These are phyloP conservation scores for Funneliformis mosseae DNA, from an alignment of 192 early-diverging fungal species.

Conservation along the genomic window DNA sequence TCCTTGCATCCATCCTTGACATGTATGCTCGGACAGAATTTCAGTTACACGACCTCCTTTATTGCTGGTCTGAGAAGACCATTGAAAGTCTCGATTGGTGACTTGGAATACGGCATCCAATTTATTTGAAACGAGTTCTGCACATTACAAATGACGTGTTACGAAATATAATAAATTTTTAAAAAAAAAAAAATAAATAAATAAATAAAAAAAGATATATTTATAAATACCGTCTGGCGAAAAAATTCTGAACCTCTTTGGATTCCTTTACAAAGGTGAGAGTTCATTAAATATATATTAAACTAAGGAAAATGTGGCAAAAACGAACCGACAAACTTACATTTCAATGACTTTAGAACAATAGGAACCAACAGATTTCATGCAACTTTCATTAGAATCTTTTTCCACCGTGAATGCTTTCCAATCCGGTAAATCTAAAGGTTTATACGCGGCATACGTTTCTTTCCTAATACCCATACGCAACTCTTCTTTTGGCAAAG, in stretches of 20 bases:
- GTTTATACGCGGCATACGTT: conserved; percentile 41
- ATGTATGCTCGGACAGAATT: conserved; percentile 49
- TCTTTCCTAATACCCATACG: conserved; percentile 45
- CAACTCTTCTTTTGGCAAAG: conserved; percentile 37
- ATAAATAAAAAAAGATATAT: not conserved
- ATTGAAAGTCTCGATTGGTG: conserved; percentile 47
- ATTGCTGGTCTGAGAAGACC: conserved; percentile 36
- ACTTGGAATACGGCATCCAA: conserved; percentile 40
- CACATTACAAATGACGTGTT: not conserved
- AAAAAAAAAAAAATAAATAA: no score
- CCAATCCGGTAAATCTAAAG: conserved; percentile 40
- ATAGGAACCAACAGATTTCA: not conserved
- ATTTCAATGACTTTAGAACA: not conserved
- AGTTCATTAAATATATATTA: not conserved
- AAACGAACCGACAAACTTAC: not conserved
- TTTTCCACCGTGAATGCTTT: conserved; percentile 29
- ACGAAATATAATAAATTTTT: no score
- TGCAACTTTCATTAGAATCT: conserved; percentile 25
- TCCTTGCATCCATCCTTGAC: conserved; percentile 50
- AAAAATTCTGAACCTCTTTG: conserved; percentile 43
- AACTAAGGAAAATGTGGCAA: not conserved
- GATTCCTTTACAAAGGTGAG: conserved; percentile 38
- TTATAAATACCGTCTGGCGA: conserved; percentile 42
- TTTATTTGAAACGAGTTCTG: conserved; percentile 42
- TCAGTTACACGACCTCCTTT: conserved; percentile 46